These are phyloP conservation scores for Beta corolliflora DNA, from an alignment of 179 eudicot species.

Conservation along the genomic window DNA sequence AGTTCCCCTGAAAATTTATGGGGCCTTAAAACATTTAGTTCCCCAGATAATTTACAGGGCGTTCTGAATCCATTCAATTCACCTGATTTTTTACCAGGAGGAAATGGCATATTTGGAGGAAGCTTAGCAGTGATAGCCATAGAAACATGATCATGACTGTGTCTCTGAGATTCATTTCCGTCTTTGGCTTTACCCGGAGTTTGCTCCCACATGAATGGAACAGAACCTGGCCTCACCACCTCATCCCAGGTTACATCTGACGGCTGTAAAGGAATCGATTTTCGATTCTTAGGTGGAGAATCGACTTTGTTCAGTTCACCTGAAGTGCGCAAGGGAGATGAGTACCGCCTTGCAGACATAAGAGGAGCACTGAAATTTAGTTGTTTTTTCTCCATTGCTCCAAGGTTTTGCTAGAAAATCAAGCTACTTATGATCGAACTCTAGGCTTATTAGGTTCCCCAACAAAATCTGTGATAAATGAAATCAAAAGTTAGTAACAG, in stretches of 20 bases:
- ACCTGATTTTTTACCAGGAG: constrained; percentile 41
- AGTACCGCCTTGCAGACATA: constrained; percentile 67
- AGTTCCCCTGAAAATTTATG: constrained; percentile 38
- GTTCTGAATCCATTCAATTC: constrained; percentile 38
- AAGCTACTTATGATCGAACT: not conserved
- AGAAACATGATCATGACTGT: constrained; percentile 38
- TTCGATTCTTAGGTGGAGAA: constrained; percentile 13
- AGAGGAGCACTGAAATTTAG: constrained; percentile 70
- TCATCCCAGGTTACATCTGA: constrained; percentile 52
- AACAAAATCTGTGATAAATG: constrained; percentile 20
- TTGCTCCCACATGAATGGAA: constrained; percentile 89
- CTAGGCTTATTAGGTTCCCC: constrained; percentile 3
- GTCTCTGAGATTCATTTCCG: constrained; percentile 27
- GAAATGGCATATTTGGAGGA: constrained; percentile 48
- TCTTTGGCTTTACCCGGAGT: constrained; percentile 75
- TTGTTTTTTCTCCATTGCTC: constrained; percentile 64
- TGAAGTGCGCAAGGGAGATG: constrained; percentile 43
- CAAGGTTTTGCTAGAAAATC: not conserved
- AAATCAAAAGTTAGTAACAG: not conserved
- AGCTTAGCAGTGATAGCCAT: constrained; percentile 44
- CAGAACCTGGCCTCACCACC: constrained; percentile 70
- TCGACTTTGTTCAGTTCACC: constrained; percentile 25
- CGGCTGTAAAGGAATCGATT: constrained; percentile 25
- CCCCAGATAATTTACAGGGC: constrained; percentile 39
- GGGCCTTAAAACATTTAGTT: constrained; percentile 20